Evolutionary conservation across 805 yeast genomes (phyloP).

Genomic region (Zygosaccharomyces siamensis): DNA sequence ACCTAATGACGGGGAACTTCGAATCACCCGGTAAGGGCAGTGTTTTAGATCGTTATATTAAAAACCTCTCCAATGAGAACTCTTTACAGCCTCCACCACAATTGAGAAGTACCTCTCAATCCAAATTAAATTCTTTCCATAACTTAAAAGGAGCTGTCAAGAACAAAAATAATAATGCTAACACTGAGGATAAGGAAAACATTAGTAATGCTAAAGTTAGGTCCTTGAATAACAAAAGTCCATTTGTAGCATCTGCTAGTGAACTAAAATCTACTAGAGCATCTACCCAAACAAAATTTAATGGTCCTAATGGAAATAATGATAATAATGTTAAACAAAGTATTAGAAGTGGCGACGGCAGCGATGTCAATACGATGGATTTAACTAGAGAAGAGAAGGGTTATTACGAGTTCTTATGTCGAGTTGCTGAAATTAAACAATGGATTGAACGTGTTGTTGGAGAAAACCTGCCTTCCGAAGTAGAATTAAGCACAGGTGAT

Average conservation of each 20-base stretch:
- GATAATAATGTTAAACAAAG: not conserved
- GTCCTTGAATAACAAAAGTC: not conserved
- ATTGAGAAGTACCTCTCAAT: slow-evolving; percentile 23
- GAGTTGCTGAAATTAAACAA: slow-evolving; percentile 72
- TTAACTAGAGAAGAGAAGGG: slow-evolving; percentile 28
- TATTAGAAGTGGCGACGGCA: not conserved
- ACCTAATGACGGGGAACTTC: slow-evolving; percentile 14
- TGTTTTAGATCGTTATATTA: slow-evolving; percentile 28
- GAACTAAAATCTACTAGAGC: not conserved
- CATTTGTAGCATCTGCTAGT: slow-evolving; percentile 4
- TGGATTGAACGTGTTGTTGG: slow-evolving; percentile 68
- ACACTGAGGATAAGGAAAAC: slow-evolving; percentile 1
- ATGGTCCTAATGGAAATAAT: not conserved
- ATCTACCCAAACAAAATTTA: not conserved
- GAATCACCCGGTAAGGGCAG: slow-evolving; percentile 22
- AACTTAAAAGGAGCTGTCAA: slow-evolving; percentile 6
- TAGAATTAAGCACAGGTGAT: slow-evolving; percentile 50
- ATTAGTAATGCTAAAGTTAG: not conserved
- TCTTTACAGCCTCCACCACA: slow-evolving; percentile 12
- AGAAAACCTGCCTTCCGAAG: slow-evolving; percentile 52
- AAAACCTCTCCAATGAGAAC: slow-evolving; percentile 18
- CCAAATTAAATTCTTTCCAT: slow-evolving; percentile 20
- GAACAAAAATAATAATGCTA: not conserved
- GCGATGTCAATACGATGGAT: not conserved
- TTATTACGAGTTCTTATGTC: slow-evolving; percentile 74